A percentile compares a stretch with the other conserved stretches of the same genome.
These are phyloP conservation scores for Colletotrichum camelliae DNA, from an alignment of 2,329 filamentous ascomycete genomes.

Conservation along the genomic window DNA sequence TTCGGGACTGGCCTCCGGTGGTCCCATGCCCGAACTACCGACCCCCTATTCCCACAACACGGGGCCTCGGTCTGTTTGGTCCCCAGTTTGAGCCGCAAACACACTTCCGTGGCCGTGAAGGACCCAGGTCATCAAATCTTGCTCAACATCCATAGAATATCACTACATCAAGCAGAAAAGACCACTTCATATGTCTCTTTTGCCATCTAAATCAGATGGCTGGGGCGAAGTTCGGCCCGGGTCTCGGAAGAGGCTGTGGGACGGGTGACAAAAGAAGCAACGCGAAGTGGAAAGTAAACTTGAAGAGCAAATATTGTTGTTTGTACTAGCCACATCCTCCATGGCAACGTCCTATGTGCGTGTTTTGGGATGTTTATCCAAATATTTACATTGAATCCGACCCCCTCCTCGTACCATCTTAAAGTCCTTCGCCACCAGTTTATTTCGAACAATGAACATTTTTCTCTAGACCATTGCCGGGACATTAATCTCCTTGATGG, in stretches of 20 bases:
- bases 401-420: neutral
- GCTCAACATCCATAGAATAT: neutral
- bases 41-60: neutral
- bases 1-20: neutral
- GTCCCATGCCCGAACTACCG: neutral
- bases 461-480: neutral
- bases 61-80: neutral
- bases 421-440: neutral
- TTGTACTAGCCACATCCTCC: neutral
- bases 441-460: rapidly evolving
- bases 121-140: neutral
- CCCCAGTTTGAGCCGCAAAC: neutral
- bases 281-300: neutral
- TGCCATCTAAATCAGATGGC: neutral
- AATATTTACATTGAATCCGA: neutral
- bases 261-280: neutral
- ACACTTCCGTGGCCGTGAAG: neutral
- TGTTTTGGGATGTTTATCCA: neutral
- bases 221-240: neutral
- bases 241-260: neutral
- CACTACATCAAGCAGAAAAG: neutral
- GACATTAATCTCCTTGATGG: slow-evolving; percentile 3
- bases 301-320: neutral
- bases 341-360: neutral
- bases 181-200: neutral